A percentile compares a stretch with the other conserved stretches of the same genome.
These are phyloP conservation scores for Saccharomycopsis fermentans DNA, from an alignment of 805 yeast genomes.

Conservation along the genomic window DNA sequence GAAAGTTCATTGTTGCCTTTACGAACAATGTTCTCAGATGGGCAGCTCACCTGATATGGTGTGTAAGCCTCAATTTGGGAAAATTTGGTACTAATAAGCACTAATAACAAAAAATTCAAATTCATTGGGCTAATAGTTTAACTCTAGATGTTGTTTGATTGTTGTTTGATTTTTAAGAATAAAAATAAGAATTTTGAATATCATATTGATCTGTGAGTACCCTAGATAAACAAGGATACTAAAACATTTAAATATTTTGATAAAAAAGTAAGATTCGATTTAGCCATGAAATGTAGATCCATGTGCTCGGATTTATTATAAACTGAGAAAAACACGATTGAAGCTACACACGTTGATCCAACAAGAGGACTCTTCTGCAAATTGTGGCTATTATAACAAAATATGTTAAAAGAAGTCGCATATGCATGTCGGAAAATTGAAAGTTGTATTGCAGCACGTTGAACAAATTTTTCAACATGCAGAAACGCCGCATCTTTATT, in stretches of 20 bases:
- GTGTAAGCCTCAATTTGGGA: constrained; percentile 17
- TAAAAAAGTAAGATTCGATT: neutral
- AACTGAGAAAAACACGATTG: no score
- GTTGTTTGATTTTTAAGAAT: no score
- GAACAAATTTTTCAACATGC: neutral
- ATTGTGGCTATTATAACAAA: neutral
- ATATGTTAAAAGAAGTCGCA: neutral
- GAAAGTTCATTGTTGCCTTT: constrained; percentile 36
- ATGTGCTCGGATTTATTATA: no score
- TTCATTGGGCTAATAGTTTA: neutral
- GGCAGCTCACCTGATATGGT: constrained; percentile 44
- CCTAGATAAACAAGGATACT: neutral
- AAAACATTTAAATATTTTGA: neutral
- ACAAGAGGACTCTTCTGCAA: neutral
- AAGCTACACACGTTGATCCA: neutral
- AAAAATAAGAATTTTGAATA: no score
- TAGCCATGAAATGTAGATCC: neutral
- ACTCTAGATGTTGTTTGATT: neutral
- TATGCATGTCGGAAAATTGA: neutral
- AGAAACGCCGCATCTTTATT: neutral
- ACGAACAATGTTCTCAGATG: constrained; percentile 25
- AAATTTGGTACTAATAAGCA: constrained; percentile 24
- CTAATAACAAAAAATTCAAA: neutral
- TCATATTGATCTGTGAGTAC: neutral
- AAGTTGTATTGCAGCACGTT: neutral